Evolutionary conservation across 23 red algal species (phyloP).

Genomic region (Pyropia haitanensis): DNA sequence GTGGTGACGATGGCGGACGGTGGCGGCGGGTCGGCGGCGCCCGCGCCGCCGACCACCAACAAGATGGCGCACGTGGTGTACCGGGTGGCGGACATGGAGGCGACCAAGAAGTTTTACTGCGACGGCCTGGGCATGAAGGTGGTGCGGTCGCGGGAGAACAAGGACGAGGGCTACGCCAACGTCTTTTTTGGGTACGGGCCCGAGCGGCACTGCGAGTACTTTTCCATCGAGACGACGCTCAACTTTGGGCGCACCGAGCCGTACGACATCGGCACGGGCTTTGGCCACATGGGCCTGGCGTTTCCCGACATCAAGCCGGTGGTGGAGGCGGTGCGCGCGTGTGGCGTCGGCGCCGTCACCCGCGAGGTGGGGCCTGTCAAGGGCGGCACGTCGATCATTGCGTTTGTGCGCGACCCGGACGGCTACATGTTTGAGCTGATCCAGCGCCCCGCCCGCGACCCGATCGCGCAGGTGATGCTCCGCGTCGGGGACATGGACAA

Average conservation of each 20-base stretch:
- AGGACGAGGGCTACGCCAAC: constrained; percentile 44
- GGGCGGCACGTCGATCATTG: constrained; percentile 34
- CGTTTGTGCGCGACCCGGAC: constrained; percentile 44
- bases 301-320: constrained; percentile 6
- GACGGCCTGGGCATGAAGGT: constrained; percentile 54
- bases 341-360: constrained; percentile 24
- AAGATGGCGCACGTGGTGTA: constrained; percentile 79
- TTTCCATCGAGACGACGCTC: constrained; percentile 53
- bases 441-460: constrained; percentile 33
- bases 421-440: constrained; percentile 62
- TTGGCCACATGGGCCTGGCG: constrained; percentile 57
- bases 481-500: constrained; percentile 44
- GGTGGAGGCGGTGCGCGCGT: constrained; percentile 25
- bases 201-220: constrained; percentile 51
- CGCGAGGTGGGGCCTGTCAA: constrained; percentile 38
- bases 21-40: too few relatives aligned
- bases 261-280: constrained; percentile 47
- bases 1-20: too few relatives aligned
- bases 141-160: constrained; percentile 44
- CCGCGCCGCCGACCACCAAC: not conserved
- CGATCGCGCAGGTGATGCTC: constrained; percentile 55
- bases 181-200: constrained; percentile 60
- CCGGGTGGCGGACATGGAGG: constrained; percentile 53
- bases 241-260: constrained; percentile 54
- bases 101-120: constrained; percentile 23